Evolutionary conservation across 495 filamentous ascomycete species (phyloP).

Genomic region (Daldinia loculata): DNA sequence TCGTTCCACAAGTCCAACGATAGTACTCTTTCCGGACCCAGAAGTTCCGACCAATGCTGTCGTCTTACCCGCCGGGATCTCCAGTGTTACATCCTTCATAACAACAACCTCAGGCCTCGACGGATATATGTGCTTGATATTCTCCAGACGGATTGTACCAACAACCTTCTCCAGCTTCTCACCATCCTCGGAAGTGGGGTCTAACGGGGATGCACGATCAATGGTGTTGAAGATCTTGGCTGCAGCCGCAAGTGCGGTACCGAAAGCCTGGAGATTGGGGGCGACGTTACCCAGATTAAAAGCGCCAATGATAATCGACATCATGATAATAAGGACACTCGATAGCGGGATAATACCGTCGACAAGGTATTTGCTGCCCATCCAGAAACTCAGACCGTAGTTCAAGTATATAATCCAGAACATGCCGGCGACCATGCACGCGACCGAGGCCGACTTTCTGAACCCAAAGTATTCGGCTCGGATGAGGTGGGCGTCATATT

Average conservation of each 20-base stretch:
- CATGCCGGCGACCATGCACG: slow-evolving; percentile 81
- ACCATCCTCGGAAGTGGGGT: slow-evolving; percentile 78
- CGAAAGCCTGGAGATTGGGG: slow-evolving; percentile 86
- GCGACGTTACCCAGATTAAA: slow-evolving; percentile 90
- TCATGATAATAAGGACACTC: slow-evolving; percentile 78
- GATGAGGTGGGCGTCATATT: slow-evolving; percentile 80
- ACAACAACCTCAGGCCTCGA: slow-evolving; percentile 89
- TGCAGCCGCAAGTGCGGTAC: slow-evolving; percentile 80
- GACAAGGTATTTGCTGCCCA: slow-evolving; percentile 83
- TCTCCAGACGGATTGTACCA: slow-evolving; percentile 81
- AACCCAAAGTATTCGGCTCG: slow-evolving; percentile 79
- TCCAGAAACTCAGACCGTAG: slow-evolving; percentile 95
- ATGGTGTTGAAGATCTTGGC: slow-evolving; percentile 93
- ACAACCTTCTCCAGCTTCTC: slow-evolving; percentile 73
- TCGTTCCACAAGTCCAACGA: slow-evolving; percentile 89
- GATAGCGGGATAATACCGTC: slow-evolving; percentile 65
- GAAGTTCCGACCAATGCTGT: slow-evolving; percentile 88
- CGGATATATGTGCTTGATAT: slow-evolving; percentile 92
- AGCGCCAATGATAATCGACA: slow-evolving; percentile 90
- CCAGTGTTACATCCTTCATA: slow-evolving; percentile 80
- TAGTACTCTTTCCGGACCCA: slow-evolving; percentile 90
- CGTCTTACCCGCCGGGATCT: slow-evolving; percentile 84
- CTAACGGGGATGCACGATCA: slow-evolving; percentile 85
- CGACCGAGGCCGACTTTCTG: slow-evolving; percentile 74
- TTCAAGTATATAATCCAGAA: slow-evolving; percentile 86